These are phyloP conservation scores for Dioscorea alata DNA, from an alignment of 106 monocot genomes.

Conservation along the genomic window DNA sequence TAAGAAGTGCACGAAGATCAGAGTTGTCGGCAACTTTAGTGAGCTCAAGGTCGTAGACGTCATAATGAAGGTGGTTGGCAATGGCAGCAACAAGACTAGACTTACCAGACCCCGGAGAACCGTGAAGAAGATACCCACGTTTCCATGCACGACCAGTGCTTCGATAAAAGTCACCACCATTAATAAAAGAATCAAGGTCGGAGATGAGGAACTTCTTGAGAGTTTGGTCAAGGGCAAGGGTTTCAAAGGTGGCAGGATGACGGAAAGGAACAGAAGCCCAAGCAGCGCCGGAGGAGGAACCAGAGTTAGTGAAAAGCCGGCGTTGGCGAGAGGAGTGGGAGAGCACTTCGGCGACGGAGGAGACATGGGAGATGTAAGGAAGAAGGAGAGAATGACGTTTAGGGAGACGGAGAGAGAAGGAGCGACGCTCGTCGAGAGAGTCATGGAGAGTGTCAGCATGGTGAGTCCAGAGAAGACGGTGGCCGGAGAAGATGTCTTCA, in stretches of 20 bases:
- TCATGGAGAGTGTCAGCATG: slow-evolving; percentile 78
- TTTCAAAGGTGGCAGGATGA: slow-evolving; percentile 77
- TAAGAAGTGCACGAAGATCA: slow-evolving; percentile 59
- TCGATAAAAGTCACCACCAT: slow-evolving; percentile 54
- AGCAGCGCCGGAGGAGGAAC: slow-evolving; percentile 5
- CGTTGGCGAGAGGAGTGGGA: slow-evolving; percentile 52
- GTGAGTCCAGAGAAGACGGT: slow-evolving; percentile 78
- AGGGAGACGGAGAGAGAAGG: slow-evolving; percentile 82
- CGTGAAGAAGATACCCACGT: slow-evolving; percentile 80
- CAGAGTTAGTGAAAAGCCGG: slow-evolving; percentile 58
- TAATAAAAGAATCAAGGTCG: slow-evolving; percentile 55
- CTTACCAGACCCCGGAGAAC: slow-evolving; percentile 80
- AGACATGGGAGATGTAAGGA: slow-evolving; percentile 46
- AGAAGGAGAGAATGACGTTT: slow-evolving; percentile 47
- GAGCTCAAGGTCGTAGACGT: slow-evolving; percentile 53
- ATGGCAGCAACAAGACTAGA: slow-evolving; percentile 88
- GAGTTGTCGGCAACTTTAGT: slow-evolving; percentile 38
- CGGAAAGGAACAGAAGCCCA: slow-evolving; percentile 86
- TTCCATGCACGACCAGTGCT: slow-evolving; percentile 78
- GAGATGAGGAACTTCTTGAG: slow-evolving; percentile 44
- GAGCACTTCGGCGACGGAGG: slow-evolving; percentile 26
- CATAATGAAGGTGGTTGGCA: slow-evolving; percentile 72
- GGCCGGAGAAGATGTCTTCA: slow-evolving; percentile 46
- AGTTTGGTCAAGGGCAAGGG: slow-evolving; percentile 61
- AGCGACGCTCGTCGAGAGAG: slow-evolving; percentile 85